phyloP scores from a whole-genome alignment of 2,329 filamentous ascomycete genomes.

The Calonectria leucothoes region DNA sequence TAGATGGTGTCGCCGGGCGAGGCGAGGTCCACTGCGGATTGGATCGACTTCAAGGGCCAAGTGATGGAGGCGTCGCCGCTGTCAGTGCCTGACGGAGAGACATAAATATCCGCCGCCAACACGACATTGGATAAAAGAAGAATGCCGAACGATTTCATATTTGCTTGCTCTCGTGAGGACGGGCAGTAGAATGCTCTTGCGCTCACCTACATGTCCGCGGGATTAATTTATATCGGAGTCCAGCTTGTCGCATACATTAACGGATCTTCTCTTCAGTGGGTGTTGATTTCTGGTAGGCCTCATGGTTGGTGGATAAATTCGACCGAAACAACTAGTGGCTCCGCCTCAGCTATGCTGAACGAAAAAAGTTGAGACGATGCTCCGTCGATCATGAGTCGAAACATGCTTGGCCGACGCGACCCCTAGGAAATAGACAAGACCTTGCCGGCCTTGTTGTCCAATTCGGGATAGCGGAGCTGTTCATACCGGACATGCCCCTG shows the following conservation, averaged over 20 bases:
- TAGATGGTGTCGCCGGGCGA: constrained; percentile 57
- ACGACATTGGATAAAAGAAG: constrained; percentile 4
- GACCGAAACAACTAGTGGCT: neutral
- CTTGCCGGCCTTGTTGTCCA: neutral
- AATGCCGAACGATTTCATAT: constrained; percentile 14
- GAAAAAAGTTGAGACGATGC: neutral
- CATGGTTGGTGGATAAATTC: neutral
- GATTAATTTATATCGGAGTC: neutral
- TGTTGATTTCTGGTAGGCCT: neutral
- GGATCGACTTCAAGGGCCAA: constrained; percentile 57
- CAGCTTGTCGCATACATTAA: neutral
- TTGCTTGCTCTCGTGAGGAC: neutral
- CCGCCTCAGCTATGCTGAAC: neutral
- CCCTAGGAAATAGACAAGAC: neutral
- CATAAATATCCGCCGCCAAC: constrained; percentile 52
- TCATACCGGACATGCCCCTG: neutral
- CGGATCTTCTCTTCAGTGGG: neutral
- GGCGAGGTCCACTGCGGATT: constrained; percentile 57
- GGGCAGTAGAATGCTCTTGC: neutral
- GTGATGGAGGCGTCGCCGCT: constrained; percentile 47
- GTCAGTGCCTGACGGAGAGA: constrained; percentile 54
- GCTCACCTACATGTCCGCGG: neutral
- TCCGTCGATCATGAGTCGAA: neutral
- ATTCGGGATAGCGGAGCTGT: neutral
- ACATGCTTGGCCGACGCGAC: neutral